Conservation (phyloP, 495 filamentous ascomycete genomes). For the Penicillium argentinense region DNA sequence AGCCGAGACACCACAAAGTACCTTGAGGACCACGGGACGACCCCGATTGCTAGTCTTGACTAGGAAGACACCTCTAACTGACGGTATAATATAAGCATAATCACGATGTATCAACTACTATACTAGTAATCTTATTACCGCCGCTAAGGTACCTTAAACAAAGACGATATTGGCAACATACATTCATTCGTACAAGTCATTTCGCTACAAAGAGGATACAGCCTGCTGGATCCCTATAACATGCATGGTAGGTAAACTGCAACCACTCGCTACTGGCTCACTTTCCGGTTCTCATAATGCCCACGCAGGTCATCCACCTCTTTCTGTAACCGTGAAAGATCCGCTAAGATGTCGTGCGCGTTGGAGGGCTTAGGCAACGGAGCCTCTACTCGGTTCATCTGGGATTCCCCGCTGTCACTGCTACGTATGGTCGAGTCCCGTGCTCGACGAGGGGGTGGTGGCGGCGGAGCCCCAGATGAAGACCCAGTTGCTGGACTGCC, state of each 20-base stretch:
- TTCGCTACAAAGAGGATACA: slow-evolving; percentile 9
- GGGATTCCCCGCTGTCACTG: slow-evolving; percentile 27
- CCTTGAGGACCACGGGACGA: no score
- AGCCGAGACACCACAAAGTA: no score
- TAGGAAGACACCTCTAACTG: no score
- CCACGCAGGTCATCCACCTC: slow-evolving; percentile 72
- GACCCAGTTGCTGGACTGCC: slow-evolving; percentile 33
- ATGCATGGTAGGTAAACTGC: neutral
- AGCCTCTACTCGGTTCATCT: slow-evolving; percentile 19
- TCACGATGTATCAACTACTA: neutral
- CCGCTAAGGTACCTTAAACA: neutral
- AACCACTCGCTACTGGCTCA: slow-evolving; percentile 14
- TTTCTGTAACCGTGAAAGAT: slow-evolving; percentile 64
- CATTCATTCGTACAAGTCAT: slow-evolving; percentile 25
- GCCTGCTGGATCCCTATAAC: slow-evolving; percentile 13
- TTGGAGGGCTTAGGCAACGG: slow-evolving; percentile 33
- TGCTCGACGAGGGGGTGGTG: slow-evolving; percentile 60
- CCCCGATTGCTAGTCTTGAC: no score
- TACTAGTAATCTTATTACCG: neutral
- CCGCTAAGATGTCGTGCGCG: slow-evolving; percentile 61
- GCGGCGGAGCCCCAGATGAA: slow-evolving; percentile 39
- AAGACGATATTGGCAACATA: slow-evolving; percentile 10
- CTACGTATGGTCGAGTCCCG: slow-evolving; percentile 55
- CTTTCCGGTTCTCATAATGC: slow-evolving; percentile 45
- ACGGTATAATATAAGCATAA: no score